phyloP scores from a whole-genome alignment of 495 filamentous ascomycete species.

The Terfezia boudieri region DNA sequence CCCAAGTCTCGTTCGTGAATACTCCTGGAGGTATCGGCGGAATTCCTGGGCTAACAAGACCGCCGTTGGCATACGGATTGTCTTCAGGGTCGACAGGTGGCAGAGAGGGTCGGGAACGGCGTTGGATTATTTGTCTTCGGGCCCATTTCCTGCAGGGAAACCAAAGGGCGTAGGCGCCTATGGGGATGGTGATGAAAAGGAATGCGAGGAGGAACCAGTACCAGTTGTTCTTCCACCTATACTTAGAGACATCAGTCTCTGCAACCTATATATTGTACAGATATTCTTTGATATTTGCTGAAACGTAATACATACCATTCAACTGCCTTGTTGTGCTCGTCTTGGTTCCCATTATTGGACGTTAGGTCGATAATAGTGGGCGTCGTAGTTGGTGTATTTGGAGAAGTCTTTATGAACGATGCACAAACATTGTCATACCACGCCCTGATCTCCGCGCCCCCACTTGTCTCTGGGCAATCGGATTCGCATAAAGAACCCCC shows the following conservation, averaged over 20 bases:
- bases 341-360: background rate
- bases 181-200: conserved; percentile 12
- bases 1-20: background rate
- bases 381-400: background rate
- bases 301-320: background rate
- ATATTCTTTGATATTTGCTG: background rate
- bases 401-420: background rate
- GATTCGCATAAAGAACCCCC: conserved; percentile 8
- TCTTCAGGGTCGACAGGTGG: background rate
- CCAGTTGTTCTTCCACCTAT: conserved; percentile 15
- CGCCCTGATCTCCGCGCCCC: conserved; percentile 1
- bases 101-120: conserved; percentile 2
- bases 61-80: background rate
- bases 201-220: conserved; percentile 15
- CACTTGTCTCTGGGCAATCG: conserved; percentile 3
- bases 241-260: background rate
- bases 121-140: conserved; percentile 9
- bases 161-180: conserved; percentile 8
- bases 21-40: background rate
- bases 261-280: background rate
- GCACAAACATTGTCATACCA: conserved; percentile 9
- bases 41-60: background rate
- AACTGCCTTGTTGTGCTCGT: background rate
- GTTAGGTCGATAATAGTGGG: background rate
- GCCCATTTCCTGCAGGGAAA: conserved; percentile 14